Conservation (phyloP, 2,329 filamentous ascomycete genomes). For the Cercospora brassicicola region DNA sequence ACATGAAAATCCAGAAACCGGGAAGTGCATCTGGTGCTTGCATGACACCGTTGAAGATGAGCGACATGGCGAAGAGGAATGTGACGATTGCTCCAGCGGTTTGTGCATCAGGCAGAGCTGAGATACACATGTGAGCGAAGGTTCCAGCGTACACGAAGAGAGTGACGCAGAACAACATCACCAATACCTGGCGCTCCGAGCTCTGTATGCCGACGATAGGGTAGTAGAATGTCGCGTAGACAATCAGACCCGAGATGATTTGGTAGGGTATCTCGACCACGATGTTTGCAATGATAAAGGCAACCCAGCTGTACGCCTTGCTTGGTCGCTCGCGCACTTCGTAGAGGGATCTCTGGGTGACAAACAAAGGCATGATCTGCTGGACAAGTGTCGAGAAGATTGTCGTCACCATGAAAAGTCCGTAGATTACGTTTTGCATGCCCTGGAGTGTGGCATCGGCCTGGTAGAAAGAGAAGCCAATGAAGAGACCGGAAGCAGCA, state of each 20-base stretch:
- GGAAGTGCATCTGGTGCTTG: constrained; percentile 60
- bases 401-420: constrained; percentile 52
- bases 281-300: constrained; percentile 70
- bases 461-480: constrained; percentile 49
- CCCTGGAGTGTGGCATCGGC: constrained; percentile 42
- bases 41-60: constrained; percentile 59
- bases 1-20: constrained; percentile 78
- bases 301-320: constrained; percentile 74
- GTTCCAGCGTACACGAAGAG: constrained; percentile 71
- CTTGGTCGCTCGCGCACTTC: constrained; percentile 62
- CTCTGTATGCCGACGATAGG: constrained; percentile 43
- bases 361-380: constrained; percentile 61
- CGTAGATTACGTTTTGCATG: constrained; percentile 50
- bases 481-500: constrained; percentile 52
- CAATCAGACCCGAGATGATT: constrained; percentile 61
- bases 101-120: constrained; percentile 66
- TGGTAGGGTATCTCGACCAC: constrained; percentile 70
- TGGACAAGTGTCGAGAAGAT: constrained; percentile 51
- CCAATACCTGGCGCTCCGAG: constrained; percentile 61
- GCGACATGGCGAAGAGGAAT: constrained; percentile 48
- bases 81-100: constrained; percentile 63
- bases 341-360: constrained; percentile 59
- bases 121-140: constrained; percentile 73
- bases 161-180: constrained; percentile 64
- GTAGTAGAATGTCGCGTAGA: constrained; percentile 69